Percentiles rank a stretch among this genome's conserved stretches.
These are phyloP conservation scores for Hypoxylon sp. DNA, from an alignment of 2,329 filamentous ascomycete genomes.

Conservation along the genomic window DNA sequence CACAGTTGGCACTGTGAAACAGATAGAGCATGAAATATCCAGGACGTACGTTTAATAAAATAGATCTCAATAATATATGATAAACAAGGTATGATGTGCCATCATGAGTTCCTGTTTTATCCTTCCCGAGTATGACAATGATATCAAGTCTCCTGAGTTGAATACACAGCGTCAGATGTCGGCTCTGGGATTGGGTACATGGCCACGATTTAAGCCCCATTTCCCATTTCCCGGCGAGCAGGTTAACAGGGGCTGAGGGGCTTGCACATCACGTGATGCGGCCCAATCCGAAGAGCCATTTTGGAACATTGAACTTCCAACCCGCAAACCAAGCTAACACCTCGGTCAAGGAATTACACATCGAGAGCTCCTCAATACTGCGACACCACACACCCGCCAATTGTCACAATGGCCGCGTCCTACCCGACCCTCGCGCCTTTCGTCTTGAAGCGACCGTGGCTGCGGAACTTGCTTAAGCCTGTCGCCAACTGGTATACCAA, in stretches of 20 bases:
- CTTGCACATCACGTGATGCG: constrained; percentile 39
- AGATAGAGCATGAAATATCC: too few species aligned
- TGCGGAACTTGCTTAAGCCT: constrained; percentile 82
- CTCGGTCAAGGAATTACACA: constrained; percentile 21
- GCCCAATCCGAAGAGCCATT: constrained; percentile 37
- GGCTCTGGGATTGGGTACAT: constrained; percentile 25
- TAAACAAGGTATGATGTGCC: not conserved
- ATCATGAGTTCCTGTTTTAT: not conserved
- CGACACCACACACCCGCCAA: constrained; percentile 51
- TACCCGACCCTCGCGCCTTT: constrained; percentile 80
- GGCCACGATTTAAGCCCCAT: constrained; percentile 13
- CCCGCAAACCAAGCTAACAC: constrained; percentile 27
- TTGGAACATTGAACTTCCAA: constrained; percentile 42
- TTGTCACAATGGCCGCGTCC: constrained; percentile 53
- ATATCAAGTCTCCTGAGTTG: constrained; percentile 9
- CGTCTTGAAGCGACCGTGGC: constrained; percentile 87
- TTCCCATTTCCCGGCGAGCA: too few species aligned
- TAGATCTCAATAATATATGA: not conserved
- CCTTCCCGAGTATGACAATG: constrained; percentile 16
- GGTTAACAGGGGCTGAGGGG: too few species aligned
- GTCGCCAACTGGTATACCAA: constrained; percentile 90
- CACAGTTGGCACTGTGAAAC: not conserved
- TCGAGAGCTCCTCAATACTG: constrained; percentile 25
- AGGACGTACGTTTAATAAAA: too few species aligned
- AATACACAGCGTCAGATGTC: constrained; percentile 27